Conservation (phyloP, 371 early-diverging fungal genomes). For the Lichtheimia ornata region DNA sequence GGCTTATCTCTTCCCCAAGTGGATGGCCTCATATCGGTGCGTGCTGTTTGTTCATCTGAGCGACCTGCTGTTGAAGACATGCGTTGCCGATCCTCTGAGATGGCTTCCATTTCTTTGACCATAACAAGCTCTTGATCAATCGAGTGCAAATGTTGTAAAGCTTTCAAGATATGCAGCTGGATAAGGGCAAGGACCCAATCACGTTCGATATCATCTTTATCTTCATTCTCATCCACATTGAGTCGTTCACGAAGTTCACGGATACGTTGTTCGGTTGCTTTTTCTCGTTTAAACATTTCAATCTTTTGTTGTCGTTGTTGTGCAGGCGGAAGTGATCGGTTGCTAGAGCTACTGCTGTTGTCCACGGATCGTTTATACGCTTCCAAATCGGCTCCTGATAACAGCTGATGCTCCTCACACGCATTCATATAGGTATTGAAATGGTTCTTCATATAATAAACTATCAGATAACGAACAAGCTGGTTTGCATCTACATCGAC, state of each 20-base stretch:
- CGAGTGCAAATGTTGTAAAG: constrained; percentile 62
- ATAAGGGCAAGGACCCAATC: constrained; percentile 64
- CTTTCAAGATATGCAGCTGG: constrained; percentile 59
- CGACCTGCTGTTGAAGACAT: constrained; percentile 25
- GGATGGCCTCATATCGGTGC: constrained; percentile 18
- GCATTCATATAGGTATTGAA: constrained; percentile 34
- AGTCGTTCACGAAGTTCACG: constrained; percentile 41
- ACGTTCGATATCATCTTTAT: constrained; percentile 67
- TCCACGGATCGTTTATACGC: constrained; percentile 25
- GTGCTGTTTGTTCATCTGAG: constrained; percentile 13
- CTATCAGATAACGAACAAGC: neutral
- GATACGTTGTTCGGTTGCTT: constrained; percentile 59
- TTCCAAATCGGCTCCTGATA: constrained; percentile 48
- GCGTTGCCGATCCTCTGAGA: constrained; percentile 28
- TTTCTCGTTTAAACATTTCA: constrained; percentile 75
- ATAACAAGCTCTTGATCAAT: constrained; percentile 77
- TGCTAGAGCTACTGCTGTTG: constrained; percentile 2
- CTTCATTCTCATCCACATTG: constrained; percentile 36
- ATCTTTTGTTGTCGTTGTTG: constrained; percentile 75
- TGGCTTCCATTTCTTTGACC: constrained; percentile 65
- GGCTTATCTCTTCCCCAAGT: constrained; percentile 51
- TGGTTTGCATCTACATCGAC: neutral
- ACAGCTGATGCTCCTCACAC: constrained; percentile 67
- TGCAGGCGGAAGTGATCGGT: constrained; percentile 15
- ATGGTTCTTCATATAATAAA: neutral